phyloP scores from a whole-genome alignment of 371 early-diverging fungal species.

The Mortierella polycephala region DNA sequence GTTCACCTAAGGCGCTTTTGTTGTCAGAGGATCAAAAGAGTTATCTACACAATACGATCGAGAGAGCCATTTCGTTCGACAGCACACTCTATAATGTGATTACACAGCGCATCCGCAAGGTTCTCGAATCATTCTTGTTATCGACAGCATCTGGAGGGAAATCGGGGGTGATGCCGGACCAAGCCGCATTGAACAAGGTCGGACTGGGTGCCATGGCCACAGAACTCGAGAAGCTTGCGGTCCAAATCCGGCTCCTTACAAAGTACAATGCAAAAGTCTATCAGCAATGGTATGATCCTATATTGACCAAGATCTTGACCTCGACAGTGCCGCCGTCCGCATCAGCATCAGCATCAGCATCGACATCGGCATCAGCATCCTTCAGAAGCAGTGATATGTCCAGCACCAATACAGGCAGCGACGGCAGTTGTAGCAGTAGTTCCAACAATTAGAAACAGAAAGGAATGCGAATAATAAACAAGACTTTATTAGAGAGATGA shows the following conservation, averaged over 20 bases:
- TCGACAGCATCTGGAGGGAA: constrained; percentile 4
- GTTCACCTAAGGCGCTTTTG: constrained; percentile 7
- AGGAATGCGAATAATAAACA: neutral
- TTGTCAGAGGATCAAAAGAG: constrained; percentile 23
- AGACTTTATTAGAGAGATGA: neutral
- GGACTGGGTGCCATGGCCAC: constrained; percentile 21
- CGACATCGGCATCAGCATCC: constrained; percentile 2
- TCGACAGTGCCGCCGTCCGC: neutral
- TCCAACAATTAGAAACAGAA: neutral
- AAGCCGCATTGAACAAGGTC: constrained; percentile 18
- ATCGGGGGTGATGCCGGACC: constrained; percentile 15
- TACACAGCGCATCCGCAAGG: constrained; percentile 21
- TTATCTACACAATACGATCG: constrained; percentile 16
- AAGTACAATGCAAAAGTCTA: constrained; percentile 48
- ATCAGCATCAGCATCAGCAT: constrained; percentile 4
- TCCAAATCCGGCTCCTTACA: constrained; percentile 30
- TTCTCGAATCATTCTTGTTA: constrained; percentile 16
- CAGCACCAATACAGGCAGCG: neutral
- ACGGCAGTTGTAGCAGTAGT: neutral
- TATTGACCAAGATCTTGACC: constrained; percentile 20
- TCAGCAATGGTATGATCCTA: constrained; percentile 40
- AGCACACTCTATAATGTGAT: constrained; percentile 27
- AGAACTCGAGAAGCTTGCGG: constrained; percentile 34
- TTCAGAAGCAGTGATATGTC: neutral
- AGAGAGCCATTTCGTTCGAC: constrained; percentile 28